Conservation (phyloP, 345 rosid species). For the Syzygium aqueum region DNA sequence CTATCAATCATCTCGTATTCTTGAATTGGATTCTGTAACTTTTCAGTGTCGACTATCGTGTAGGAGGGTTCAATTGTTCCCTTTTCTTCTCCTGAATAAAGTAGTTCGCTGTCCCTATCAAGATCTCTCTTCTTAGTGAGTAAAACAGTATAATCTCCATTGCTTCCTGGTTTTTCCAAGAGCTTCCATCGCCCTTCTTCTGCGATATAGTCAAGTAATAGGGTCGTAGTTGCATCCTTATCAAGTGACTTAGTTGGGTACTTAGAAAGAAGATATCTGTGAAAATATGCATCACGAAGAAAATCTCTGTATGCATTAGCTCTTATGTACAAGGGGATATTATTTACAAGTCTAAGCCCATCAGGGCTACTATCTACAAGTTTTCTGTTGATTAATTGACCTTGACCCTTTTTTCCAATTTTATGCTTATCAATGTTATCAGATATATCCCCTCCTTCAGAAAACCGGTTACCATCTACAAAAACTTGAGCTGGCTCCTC, state of each 20-base stretch:
- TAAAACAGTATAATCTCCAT: constrained; percentile 21
- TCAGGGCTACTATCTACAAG: constrained; percentile 17
- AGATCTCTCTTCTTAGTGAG: constrained; percentile 16
- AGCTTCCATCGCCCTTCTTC: constrained; percentile 94
- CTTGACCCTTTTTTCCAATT: constrained; percentile 4
- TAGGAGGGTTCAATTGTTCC: constrained; percentile 61
- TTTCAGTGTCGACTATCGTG: constrained; percentile 47
- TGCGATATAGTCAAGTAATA: constrained; percentile 78
- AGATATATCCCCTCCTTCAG: constrained; percentile 1
- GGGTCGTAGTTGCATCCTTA: constrained; percentile 61
- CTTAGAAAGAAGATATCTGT: constrained; percentile 35
- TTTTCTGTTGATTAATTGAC: constrained; percentile 22
- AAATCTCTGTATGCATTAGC: constrained; percentile 22
- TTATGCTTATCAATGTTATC: background rate
- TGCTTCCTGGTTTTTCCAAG: constrained; percentile 48
- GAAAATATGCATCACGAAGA: constrained; percentile 23
- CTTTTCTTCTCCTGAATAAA: constrained; percentile 13
- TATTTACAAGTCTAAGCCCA: constrained; percentile 11
- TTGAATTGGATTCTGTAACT: constrained; percentile 21
- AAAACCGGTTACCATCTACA: background rate
- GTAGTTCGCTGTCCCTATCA: constrained; percentile 8
- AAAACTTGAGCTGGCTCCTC: constrained; percentile 10
- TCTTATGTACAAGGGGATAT: constrained; percentile 23
- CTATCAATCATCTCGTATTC: constrained; percentile 16
- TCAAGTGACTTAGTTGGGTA: constrained; percentile 42